Evolutionary conservation across 2,329 filamentous ascomycete genomes (phyloP).

Genomic region (Aspergillus ibericus): DNA sequence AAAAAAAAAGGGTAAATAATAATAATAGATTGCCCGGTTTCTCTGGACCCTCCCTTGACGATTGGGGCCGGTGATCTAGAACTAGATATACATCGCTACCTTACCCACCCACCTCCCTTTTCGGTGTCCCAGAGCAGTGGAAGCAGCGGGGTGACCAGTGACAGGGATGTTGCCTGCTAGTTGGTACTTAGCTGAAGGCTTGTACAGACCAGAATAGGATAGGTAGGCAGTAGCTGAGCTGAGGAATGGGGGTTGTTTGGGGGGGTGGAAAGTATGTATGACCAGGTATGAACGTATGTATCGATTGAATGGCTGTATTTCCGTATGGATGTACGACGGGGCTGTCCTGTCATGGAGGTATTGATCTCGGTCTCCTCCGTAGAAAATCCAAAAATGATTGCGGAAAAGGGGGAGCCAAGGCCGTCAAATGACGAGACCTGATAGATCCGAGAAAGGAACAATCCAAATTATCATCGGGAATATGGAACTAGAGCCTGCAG

Average conservation of each 20-base stretch:
- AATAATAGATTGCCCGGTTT: neutral
- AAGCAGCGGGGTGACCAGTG: constrained; percentile 25
- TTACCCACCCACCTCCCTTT: constrained; percentile 14
- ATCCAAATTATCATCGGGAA: neutral
- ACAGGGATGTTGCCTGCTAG: constrained; percentile 23
- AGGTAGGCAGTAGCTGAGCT: neutral
- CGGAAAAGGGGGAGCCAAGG: constrained; percentile 9
- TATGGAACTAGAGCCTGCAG: neutral
- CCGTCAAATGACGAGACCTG: neutral
- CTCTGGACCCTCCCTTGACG: constrained; percentile 6
- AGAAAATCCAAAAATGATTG: constrained; percentile 5
- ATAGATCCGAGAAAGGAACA: constrained; percentile 2
- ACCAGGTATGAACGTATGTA: neutral
- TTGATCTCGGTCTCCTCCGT: neutral
- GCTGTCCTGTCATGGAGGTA: neutral
- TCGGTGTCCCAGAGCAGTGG: constrained; percentile 27
- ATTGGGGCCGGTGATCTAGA: constrained; percentile 29
- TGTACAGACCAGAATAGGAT: constrained; percentile 8
- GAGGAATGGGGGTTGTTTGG: too few species aligned
- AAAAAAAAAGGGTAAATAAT: constrained; percentile 5
- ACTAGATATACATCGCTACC: constrained; percentile 26
- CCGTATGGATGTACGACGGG: neutral
- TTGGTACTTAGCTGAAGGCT: constrained; percentile 14
- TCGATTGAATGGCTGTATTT: neutral
- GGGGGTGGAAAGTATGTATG: neutral